Evolutionary conservation across 2,329 filamentous ascomycete species (phyloP).

Genomic region (Talaromyces sp.): DNA sequence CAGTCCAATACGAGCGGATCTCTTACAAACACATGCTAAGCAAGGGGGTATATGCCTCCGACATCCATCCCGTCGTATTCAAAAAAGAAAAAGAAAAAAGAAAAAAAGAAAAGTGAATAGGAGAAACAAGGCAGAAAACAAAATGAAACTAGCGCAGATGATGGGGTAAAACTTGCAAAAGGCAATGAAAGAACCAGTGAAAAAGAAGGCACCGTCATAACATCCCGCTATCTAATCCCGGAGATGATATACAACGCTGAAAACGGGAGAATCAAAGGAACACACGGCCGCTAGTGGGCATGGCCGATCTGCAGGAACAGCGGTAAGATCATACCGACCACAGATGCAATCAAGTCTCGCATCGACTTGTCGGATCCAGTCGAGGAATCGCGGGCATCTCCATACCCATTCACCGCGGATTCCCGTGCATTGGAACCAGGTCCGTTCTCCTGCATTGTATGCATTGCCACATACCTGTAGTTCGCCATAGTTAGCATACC

Average conservation of each 20-base stretch:
- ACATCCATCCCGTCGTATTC: conserved; percentile 11
- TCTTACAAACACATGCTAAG: conserved; percentile 19
- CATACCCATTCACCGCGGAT: conserved; percentile 45
- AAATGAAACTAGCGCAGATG: neutral
- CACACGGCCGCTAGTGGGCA: conserved; percentile 40
- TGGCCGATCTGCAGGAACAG: conserved; percentile 52
- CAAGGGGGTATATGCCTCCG: conserved; percentile 23
- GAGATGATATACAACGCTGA: neutral
- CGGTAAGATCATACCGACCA: conserved; percentile 52
- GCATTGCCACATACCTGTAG: conserved; percentile 90
- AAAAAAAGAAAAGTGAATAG: conserved; percentile 4
- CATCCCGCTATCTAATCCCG: neutral
- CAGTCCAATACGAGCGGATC: conserved; percentile 7
- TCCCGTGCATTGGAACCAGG: conserved; percentile 35
- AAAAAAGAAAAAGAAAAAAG: conserved; percentile 1
- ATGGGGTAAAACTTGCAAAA: no score
- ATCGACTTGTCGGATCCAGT: conserved; percentile 44
- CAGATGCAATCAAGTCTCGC: conserved; percentile 49
- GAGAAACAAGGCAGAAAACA: neutral
- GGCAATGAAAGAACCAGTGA: neutral
- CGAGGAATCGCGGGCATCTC: conserved; percentile 40
- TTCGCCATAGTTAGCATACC: conserved; percentile 14
- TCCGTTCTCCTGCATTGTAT: conserved; percentile 84
- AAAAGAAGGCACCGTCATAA: neutral
- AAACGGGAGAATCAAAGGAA: neutral